Conservation (phyloP, 2,329 filamentous ascomycete species). For the Hortaea werneckii region DNA sequence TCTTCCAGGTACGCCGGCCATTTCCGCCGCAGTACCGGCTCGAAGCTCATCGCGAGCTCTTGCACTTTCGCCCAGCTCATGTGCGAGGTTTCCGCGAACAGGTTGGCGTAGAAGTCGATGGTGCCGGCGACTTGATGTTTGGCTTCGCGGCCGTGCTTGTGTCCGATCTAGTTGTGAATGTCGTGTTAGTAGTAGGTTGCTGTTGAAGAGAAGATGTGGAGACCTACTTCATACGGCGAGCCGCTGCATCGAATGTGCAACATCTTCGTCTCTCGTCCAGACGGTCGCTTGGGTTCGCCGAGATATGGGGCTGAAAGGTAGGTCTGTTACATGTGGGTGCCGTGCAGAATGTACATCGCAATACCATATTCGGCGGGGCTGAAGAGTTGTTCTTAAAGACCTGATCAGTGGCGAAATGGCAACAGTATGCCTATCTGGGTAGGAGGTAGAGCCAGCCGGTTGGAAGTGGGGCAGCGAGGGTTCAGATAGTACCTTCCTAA, state of each 20-base stretch:
- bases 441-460: background rate
- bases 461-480: background rate
- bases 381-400: background rate
- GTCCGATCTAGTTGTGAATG: conserved; percentile 33
- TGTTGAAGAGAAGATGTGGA: background rate
- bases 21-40: conserved; percentile 32
- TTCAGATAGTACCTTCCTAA: background rate
- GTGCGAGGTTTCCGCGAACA: conserved; percentile 39
- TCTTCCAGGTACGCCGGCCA: conserved; percentile 37
- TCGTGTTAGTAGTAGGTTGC: background rate
- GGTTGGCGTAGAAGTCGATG: conserved; percentile 37
- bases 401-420: background rate
- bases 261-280: conserved; percentile 21
- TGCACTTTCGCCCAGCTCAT: conserved; percentile 38
- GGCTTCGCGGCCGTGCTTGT: conserved; percentile 36
- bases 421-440: background rate
- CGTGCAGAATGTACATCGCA: background rate
- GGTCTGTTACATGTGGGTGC: background rate
- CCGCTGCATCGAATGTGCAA: conserved; percentile 31
- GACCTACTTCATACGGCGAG: conserved; percentile 32
- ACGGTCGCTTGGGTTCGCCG: background rate
- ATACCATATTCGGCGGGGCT: background rate
- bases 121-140: conserved; percentile 31
- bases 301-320: conserved; percentile 3
- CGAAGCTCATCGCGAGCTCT: conserved; percentile 38